Evolutionary conservation across 352 stramenopile species (phyloP).

Genomic region (Phytophthora megakarya): DNA sequence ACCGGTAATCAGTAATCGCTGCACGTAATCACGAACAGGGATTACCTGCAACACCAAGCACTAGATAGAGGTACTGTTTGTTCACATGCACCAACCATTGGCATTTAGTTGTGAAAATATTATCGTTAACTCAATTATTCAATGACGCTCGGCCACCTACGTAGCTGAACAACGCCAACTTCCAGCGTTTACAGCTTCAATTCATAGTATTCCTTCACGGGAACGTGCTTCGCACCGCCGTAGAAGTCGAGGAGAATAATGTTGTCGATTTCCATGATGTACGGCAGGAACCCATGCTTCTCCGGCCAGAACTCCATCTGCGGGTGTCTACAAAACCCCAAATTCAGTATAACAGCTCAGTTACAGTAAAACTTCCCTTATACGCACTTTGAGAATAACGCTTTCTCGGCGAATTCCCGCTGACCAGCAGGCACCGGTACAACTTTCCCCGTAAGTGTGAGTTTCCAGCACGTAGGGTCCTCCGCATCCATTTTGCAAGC

Average conservation of each 20-base stretch:
- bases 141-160: too few relatives aligned
- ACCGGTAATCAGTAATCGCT: too few relatives aligned
- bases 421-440: slow-evolving; percentile 48
- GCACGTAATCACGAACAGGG: too few relatives aligned
- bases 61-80: too few relatives aligned
- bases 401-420: slow-evolving; percentile 51
- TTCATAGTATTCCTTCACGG: slow-evolving; percentile 67
- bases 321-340: slow-evolving; percentile 47
- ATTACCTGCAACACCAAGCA: too few relatives aligned
- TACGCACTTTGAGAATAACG: slow-evolving; percentile 69
- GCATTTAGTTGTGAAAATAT: too few relatives aligned
- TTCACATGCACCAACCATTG: too few relatives aligned
- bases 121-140: too few relatives aligned
- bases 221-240: slow-evolving; percentile 68
- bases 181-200: slow-evolving; percentile 42
- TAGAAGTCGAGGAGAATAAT: slow-evolving; percentile 78
- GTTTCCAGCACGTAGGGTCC: slow-evolving; percentile 78
- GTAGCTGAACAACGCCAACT: too few relatives aligned
- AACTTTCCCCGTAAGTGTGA: slow-evolving; percentile 61
- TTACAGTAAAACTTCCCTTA: background rate
- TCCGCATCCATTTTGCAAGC: slow-evolving; percentile 73
- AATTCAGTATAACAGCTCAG: background rate
- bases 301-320: slow-evolving; percentile 71
- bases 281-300: slow-evolving; percentile 59
- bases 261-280: slow-evolving; percentile 60